Conservation (phyloP, 495 filamentous ascomycete species). For the Pseudotulostoma volvatum region DNA sequence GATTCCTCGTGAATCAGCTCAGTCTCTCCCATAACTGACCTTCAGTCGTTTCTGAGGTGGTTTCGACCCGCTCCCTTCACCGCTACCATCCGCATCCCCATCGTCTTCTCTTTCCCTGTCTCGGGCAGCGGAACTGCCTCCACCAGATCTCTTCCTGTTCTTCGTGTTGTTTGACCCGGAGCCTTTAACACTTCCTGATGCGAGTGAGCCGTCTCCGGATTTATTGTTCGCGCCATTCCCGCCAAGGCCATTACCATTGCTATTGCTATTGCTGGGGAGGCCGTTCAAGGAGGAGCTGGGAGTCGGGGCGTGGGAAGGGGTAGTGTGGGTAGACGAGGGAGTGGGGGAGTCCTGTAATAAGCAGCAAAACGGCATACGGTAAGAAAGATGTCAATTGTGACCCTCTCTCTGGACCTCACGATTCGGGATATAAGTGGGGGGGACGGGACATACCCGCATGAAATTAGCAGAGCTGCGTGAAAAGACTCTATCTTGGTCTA, state of each 20-base stretch:
- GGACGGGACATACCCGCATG: slow-evolving; percentile 25
- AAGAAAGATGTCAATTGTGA: no score
- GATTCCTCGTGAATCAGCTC: no score
- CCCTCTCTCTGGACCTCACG: no score
- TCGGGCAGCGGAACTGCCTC: slow-evolving; percentile 8
- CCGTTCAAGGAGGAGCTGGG: slow-evolving; percentile 28
- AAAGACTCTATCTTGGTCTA: slow-evolving; percentile 36
- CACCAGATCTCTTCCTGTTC: slow-evolving; percentile 28
- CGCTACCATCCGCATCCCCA: slow-evolving; percentile 21
- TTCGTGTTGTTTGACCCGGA: slow-evolving; percentile 16
- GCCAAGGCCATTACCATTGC: slow-evolving; percentile 10
- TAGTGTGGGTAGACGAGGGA: slow-evolving; percentile 31
- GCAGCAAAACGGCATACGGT: background rate
- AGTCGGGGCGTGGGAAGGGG: slow-evolving; percentile 34
- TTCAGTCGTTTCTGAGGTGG: slow-evolving; percentile 34
- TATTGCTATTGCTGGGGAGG: slow-evolving; percentile 11
- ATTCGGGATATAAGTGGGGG: no score
- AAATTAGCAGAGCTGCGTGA: slow-evolving; percentile 34
- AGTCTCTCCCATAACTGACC: slow-evolving; percentile 34
- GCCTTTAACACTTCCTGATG: slow-evolving; percentile 14
- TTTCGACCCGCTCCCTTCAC: slow-evolving; percentile 7
- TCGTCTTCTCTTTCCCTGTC: slow-evolving; percentile 20
- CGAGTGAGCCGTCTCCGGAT: slow-evolving; percentile 10
- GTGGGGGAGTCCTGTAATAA: slow-evolving; percentile 28
- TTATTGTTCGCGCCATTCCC: slow-evolving; percentile 1